A percentile compares a stretch with the other conserved stretches of the same genome.
Evolutionary conservation across 176 grass and related monocot species (phyloP).

Genomic region (Luzula sylvatica): DNA sequence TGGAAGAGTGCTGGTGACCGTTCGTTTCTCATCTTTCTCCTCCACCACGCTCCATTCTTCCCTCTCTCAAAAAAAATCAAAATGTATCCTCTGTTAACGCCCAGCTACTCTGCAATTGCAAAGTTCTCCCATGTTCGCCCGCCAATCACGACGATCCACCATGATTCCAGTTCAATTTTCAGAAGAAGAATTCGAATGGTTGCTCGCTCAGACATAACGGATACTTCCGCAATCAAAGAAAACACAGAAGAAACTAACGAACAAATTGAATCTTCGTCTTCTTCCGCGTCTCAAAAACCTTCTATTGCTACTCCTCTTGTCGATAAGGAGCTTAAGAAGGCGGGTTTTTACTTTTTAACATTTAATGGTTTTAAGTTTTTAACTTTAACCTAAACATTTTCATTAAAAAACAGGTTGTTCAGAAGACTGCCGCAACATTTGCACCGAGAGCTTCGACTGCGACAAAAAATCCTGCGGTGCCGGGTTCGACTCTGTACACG

Average conservation of each 20-base stretch:
- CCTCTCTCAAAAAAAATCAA: conserved; percentile 2
- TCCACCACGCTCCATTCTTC: neutral
- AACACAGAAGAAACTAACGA: conserved; percentile 14
- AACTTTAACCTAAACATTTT: neutral
- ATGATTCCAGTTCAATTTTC: neutral
- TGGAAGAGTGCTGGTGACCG: conserved; percentile 20
- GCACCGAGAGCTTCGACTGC: conserved; percentile 79
- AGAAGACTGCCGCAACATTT: conserved; percentile 88
- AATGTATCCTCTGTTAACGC: conserved; percentile 4
- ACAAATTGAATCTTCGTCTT: neutral
- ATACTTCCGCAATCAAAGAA: conserved; percentile 24
- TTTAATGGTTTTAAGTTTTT: neutral
- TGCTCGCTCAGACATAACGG: conserved; percentile 27
- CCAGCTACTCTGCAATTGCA: conserved; percentile 15
- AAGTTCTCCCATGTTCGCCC: conserved; percentile 1
- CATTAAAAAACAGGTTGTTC: conserved; percentile 55
- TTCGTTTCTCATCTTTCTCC: conserved; percentile 32
- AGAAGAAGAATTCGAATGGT: conserved; percentile 16
- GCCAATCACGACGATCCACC: conserved; percentile 11
- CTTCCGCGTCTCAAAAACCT: neutral
- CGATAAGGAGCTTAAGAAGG: conserved; percentile 93
- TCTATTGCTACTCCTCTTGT: conserved; percentile 35
- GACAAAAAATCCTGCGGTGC: conserved; percentile 91
- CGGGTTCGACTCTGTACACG: conserved; percentile 55
- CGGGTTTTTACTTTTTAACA: conserved; percentile 9